Evolutionary conservation across 306 rosid genomes (phyloP), one percentile per base, ranked within the genome.

Genomic region (Sesbania bispinosa): DNA sequence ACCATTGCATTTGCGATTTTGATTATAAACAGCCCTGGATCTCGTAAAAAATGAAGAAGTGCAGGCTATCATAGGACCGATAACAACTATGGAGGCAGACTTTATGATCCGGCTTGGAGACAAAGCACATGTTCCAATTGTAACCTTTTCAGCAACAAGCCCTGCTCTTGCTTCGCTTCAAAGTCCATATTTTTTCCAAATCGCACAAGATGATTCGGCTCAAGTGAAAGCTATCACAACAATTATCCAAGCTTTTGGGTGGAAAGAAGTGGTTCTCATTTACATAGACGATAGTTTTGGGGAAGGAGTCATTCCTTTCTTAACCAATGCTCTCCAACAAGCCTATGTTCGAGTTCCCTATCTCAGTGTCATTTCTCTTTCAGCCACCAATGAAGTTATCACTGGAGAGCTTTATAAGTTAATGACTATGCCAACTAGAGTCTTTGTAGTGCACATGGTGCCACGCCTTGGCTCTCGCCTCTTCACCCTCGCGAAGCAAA

Each of bases 381-480:
- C 45, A 0, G 75, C 83, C n/a, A 23, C 73, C 0, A 69, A n/a
- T n/a, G n/a, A n/a, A n/a, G n/a, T n/a, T n/a, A n/a, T n/a, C n/a
- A n/a, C n/a, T n/a, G n/a, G n/a, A n/a, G n/a, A n/a, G n/a, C 87
- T 85, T 45, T 9, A 29, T 36, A 75, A 78, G 41, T 54, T 52
- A 19, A 23, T 1, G 10, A 21, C 3, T 2, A 75, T 82, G 53
- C 81, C 18, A 1, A 54, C 1, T 5, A 54, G 77, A 39, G 81
- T 85, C 50, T 82, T 85, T 42, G 35, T 85, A 2, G 79, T 81
- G 27, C 88, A 86, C 42, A 51, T n/a, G n/a, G n/a, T 83, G 84
- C 0, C 14, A 10, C 39, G 10, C 0, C 53, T 81, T 1, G 82
- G 84, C 0, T 52, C 51, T 59, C 66, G 73, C 7, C 10, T 86